Percentiles rank a stretch among this genome's conserved stretches.
These are phyloP conservation scores for Cucurbita argyrosperma DNA, from an alignment of 306 rosid species.

Conservation along the genomic window DNA sequence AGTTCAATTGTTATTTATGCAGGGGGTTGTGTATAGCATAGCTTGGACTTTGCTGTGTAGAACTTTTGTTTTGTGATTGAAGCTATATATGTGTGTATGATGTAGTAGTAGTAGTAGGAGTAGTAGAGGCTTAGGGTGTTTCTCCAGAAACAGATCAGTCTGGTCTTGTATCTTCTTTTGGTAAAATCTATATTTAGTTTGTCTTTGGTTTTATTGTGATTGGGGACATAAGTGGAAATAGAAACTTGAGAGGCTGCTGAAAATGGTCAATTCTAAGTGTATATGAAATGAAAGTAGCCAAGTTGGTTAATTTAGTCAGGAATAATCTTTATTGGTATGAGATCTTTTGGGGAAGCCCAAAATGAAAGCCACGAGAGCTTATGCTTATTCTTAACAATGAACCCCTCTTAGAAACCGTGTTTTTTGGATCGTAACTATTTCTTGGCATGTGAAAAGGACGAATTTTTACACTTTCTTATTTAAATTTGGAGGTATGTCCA, in stretches of 20 bases:
- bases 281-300: background rate
- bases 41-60: background rate
- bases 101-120: background rate
- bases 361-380: no score
- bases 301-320: no score
- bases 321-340: no score
- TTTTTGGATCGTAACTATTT: no score
- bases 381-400: no score
- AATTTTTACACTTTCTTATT: no score
- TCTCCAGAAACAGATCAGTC: background rate
- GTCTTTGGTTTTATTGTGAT: background rate
- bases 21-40: constrained; percentile 2
- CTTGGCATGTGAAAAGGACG: no score
- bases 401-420: no score
- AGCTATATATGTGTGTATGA: background rate
- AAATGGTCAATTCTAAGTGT: background rate
- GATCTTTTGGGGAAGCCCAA: no score
- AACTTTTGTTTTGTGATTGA: background rate
- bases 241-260: background rate
- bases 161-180: background rate
- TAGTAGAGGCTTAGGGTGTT: background rate
- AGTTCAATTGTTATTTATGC: constrained; percentile 5
- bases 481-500: no score
- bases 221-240: background rate
- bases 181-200: background rate